Percentiles rank a stretch among this genome's conserved stretches.
Conservation (phyloP, 805 yeast genomes). For the Pachysolen tannophilus region DNA sequence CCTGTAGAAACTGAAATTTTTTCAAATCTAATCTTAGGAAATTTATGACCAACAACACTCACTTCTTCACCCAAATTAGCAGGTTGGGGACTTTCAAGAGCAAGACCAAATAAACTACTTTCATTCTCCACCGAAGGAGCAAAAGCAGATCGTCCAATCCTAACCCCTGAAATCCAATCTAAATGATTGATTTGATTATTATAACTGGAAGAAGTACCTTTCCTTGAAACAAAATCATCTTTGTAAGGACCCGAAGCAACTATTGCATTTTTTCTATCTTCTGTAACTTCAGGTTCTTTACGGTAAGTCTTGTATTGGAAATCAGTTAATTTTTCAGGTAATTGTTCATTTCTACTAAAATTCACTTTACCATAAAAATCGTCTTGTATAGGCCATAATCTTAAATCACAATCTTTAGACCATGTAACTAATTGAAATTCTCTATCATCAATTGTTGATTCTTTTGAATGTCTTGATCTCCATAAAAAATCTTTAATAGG, state of each 20-base stretch:
- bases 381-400: slow-evolving; percentile 68
- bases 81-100: slow-evolving; percentile 30
- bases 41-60: slow-evolving; percentile 77
- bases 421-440: slow-evolving; percentile 91
- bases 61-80: slow-evolving; percentile 87
- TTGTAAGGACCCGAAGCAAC: not conserved
- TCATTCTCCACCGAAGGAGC: slow-evolving; percentile 25
- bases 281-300: slow-evolving; percentile 34
- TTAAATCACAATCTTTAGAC: slow-evolving; percentile 81
- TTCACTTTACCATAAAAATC: slow-evolving; percentile 38
- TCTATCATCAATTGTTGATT: slow-evolving; percentile 48
- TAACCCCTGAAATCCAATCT: slow-evolving; percentile 90
- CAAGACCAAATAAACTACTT: slow-evolving; percentile 25
- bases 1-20: slow-evolving; percentile 86
- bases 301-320: slow-evolving; percentile 35
- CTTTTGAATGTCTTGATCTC: slow-evolving; percentile 54
- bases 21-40: slow-evolving; percentile 82
- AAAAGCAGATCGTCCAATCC: slow-evolving; percentile 52
- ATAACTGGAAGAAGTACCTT: slow-evolving; percentile 19
- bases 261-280: slow-evolving; percentile 4
- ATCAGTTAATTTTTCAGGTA: slow-evolving; percentile 29
- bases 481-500: slow-evolving; percentile 85
- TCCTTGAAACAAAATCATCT: slow-evolving; percentile 15
- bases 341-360: slow-evolving; percentile 28
- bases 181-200: slow-evolving; percentile 52